Percentiles rank a stretch among this genome's conserved stretches.
phyloP scores from a whole-genome alignment of 495 filamentous ascomycete species.

The Gamarada debralockiae region DNA sequence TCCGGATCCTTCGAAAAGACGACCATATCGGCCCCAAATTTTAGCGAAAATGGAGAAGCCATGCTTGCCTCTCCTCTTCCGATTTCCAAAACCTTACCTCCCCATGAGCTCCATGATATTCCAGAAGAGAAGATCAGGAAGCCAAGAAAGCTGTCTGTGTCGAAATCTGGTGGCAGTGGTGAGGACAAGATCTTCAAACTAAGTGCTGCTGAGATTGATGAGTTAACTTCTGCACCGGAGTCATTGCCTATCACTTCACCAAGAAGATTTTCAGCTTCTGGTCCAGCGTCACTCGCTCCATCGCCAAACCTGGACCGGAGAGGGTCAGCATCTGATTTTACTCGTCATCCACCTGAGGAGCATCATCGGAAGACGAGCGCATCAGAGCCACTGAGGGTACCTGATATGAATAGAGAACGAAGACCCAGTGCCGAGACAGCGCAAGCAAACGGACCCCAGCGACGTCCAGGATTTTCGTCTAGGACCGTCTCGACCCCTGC shows the following conservation, averaged over 20 bases:
- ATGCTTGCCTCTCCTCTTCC: slow-evolving; percentile 7
- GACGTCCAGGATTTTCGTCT: slow-evolving; percentile 18
- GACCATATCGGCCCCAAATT: neutral
- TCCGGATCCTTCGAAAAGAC: slow-evolving; percentile 13
- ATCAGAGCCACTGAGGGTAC: slow-evolving; percentile 3
- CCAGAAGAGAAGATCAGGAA: slow-evolving; percentile 22
- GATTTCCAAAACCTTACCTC: slow-evolving; percentile 12
- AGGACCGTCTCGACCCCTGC: slow-evolving; percentile 18
- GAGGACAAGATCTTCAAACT: slow-evolving; percentile 41
- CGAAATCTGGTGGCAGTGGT: slow-evolving; percentile 23
- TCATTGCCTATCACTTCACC: slow-evolving; percentile 39
- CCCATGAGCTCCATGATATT: slow-evolving; percentile 21
- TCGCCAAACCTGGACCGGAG: slow-evolving; percentile 16
- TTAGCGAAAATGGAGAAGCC: slow-evolving; percentile 1
- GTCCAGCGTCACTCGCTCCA: slow-evolving; percentile 10
- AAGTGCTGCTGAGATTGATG: slow-evolving; percentile 49
- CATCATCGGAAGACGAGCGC: slow-evolving; percentile 3
- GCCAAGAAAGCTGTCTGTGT: slow-evolving; percentile 14
- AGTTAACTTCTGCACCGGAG: slow-evolving; percentile 51
- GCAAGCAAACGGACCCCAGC: neutral
- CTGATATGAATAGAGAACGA: slow-evolving; percentile 4
- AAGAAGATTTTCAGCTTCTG: neutral
- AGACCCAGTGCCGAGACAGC: slow-evolving; percentile 9
- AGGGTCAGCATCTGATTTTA: slow-evolving; percentile 1
- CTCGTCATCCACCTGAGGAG: neutral